Evolutionary conservation across 2,329 filamentous ascomycete species (phyloP).

Genomic region (Fusarium pseudonygamai): DNA sequence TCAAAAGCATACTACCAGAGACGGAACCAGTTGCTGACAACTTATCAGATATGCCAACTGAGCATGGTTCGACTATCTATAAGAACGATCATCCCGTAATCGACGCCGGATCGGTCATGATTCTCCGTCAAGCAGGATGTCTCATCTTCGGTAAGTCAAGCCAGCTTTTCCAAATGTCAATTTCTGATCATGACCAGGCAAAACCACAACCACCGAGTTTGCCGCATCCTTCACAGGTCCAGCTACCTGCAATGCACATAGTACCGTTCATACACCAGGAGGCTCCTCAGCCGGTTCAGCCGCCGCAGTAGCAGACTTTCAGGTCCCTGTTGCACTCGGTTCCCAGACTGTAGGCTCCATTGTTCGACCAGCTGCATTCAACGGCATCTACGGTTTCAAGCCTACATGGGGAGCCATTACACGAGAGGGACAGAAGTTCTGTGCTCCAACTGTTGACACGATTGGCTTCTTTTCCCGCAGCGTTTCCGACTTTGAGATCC

Average conservation of each 20-base stretch:
- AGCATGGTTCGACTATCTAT: conserved; percentile 64
- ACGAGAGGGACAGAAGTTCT: conserved; percentile 68
- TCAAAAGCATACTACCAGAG: conserved; percentile 26
- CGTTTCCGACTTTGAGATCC: conserved; percentile 65
- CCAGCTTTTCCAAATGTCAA: conserved; percentile 52
- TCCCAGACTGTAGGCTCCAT: conserved; percentile 74
- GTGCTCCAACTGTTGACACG: conserved; percentile 68
- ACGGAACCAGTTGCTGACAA: background rate
- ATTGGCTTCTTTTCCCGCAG: conserved; percentile 68
- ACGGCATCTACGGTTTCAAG: conserved; percentile 71
- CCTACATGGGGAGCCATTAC: conserved; percentile 72
- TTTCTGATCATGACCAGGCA: conserved; percentile 61
- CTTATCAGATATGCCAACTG: conserved; percentile 62
- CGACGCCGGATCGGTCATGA: conserved; percentile 61
- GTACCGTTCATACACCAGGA: conserved; percentile 67
- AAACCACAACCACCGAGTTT: conserved; percentile 61
- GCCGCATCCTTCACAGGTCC: conserved; percentile 60
- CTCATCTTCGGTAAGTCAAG: conserved; percentile 57
- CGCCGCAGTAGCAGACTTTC: conserved; percentile 72
- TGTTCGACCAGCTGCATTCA: conserved; percentile 72
- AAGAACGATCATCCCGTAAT: conserved; percentile 51
- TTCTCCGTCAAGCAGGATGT: conserved; percentile 63
- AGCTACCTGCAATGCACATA: conserved; percentile 68
- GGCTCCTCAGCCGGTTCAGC: conserved; percentile 74
- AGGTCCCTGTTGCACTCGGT: conserved; percentile 68